Conservation (phyloP, 2,329 filamentous ascomycete genomes). For the Ophiostoma triangulosporum region DNA sequence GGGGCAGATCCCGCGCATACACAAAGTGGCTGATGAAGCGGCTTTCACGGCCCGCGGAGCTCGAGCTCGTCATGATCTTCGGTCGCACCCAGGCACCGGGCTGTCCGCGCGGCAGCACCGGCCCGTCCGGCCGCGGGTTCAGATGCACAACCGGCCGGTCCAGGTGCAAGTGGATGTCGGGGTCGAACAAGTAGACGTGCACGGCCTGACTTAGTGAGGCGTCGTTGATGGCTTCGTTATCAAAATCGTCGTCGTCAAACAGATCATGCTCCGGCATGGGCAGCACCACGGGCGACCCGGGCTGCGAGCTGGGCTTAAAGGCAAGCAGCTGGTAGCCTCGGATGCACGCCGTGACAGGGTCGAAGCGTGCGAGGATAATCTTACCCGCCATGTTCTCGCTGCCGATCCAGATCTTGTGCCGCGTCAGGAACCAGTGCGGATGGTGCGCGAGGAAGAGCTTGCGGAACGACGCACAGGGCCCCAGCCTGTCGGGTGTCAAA, state of each 20-base stretch:
- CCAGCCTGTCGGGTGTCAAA: slow-evolving; percentile 36
- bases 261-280: not conserved
- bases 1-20: not conserved
- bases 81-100: not conserved
- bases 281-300: too few relatives aligned
- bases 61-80: not conserved
- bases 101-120: too few relatives aligned
- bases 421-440: slow-evolving; percentile 72
- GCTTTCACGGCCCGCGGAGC: not conserved
- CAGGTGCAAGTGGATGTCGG: slow-evolving; percentile 55
- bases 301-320: slow-evolving; percentile 31
- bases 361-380: slow-evolving; percentile 63
- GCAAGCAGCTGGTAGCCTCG: slow-evolving; percentile 68
- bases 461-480: slow-evolving; percentile 48
- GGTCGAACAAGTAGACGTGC: slow-evolving; percentile 60
- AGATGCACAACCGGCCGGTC: slow-evolving; percentile 59
- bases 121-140: slow-evolving; percentile 15
- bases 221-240: slow-evolving; percentile 44
- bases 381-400: slow-evolving; percentile 62
- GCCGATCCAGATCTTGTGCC: slow-evolving; percentile 73
- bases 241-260: not conserved
- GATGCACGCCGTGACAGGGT: slow-evolving; percentile 59
- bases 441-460: slow-evolving; percentile 63
- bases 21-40: not conserved
- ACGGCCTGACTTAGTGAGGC: slow-evolving; percentile 40